A percentile compares a stretch with the other conserved stretches of the same genome.
Evolutionary conservation across 2,329 filamentous ascomycete species (phyloP).

Genomic region (Hymenoscyphus fructigenus): DNA sequence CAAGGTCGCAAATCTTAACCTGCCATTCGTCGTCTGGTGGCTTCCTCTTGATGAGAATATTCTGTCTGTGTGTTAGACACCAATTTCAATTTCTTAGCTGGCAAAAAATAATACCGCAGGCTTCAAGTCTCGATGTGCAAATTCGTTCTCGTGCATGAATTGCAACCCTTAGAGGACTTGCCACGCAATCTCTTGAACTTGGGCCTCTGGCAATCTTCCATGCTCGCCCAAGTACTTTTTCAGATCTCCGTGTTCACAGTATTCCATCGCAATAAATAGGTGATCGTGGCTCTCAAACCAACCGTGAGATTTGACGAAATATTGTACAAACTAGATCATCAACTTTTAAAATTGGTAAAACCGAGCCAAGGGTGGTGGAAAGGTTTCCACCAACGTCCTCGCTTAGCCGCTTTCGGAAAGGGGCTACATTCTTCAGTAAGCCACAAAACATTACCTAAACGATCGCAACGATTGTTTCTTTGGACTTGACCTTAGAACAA

Average conservation of each 20-base stretch:
- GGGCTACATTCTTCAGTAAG: neutral
- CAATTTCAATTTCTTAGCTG: too few relatives aligned
- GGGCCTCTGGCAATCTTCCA: neutral
- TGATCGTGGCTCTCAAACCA: constrained; percentile 38
- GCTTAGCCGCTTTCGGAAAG: neutral
- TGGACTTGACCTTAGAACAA: neutral
- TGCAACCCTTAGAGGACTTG: constrained; percentile 13
- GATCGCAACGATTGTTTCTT: neutral
- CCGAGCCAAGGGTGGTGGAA: too few relatives aligned
- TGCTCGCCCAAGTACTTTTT: constrained; percentile 19
- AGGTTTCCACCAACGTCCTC: neutral
- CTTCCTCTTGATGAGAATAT: neutral
- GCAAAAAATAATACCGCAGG: constrained; percentile 7
- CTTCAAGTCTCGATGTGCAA: constrained; percentile 18
- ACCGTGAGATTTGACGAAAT: constrained; percentile 37
- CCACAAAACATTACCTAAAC: neutral
- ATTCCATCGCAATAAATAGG: constrained; percentile 43
- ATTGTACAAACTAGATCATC: neutral
- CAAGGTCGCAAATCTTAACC: constrained; percentile 3
- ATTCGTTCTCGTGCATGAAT: constrained; percentile 16
- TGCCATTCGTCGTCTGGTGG: neutral
- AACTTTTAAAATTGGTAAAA: too few relatives aligned
- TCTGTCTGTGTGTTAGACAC: neutral
- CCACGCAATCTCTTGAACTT: neutral
- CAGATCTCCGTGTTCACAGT: constrained; percentile 38